Evolutionary conservation across 495 filamentous ascomycete genomes (phyloP).

Genomic region (Rhizodiscina lignyota): DNA sequence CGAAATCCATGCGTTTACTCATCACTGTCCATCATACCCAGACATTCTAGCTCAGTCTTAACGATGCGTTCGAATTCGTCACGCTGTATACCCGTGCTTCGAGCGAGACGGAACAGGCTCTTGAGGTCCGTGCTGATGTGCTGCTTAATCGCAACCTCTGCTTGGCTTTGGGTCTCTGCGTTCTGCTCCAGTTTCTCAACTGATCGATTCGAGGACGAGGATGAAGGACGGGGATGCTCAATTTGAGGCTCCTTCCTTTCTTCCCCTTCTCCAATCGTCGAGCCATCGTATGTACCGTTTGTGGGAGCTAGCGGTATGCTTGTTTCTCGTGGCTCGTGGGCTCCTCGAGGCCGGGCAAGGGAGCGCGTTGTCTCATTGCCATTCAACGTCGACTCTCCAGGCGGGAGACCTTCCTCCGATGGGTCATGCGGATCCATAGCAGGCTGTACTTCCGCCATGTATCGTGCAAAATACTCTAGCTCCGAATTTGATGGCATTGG

Average conservation of each 20-base stretch:
- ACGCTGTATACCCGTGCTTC: slow-evolving; percentile 62
- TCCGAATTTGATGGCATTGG: slow-evolving; percentile 34
- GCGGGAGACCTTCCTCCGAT: slow-evolving; percentile 22
- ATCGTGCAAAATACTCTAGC: slow-evolving; percentile 72
- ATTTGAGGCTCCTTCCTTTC: slow-evolving; percentile 2
- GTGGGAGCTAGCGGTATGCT: slow-evolving; percentile 1
- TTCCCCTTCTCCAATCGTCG: not conserved
- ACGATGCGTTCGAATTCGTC: slow-evolving; percentile 73
- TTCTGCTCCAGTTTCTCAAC: slow-evolving; percentile 17
- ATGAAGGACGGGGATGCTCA: slow-evolving; percentile 13
- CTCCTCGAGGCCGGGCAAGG: not conserved
- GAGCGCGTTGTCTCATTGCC: no score
- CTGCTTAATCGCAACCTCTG: slow-evolving; percentile 70
- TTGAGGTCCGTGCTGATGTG: slow-evolving; percentile 80
- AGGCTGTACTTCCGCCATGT: slow-evolving; percentile 64
- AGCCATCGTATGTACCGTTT: not conserved
- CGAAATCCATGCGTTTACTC: no score
- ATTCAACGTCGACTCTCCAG: slow-evolving; percentile 36
- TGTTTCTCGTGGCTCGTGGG: not conserved
- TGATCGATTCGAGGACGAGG: slow-evolving; percentile 11
- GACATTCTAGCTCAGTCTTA: slow-evolving; percentile 58
- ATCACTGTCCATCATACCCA: slow-evolving; percentile 61
- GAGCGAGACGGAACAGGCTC: slow-evolving; percentile 69
- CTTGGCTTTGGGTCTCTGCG: slow-evolving; percentile 41
- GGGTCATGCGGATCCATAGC: slow-evolving; percentile 83